Base-by-base conservation (phyloP, 2,329 filamentous ascomycete species). In the Shiraia bambusicola region DNA sequence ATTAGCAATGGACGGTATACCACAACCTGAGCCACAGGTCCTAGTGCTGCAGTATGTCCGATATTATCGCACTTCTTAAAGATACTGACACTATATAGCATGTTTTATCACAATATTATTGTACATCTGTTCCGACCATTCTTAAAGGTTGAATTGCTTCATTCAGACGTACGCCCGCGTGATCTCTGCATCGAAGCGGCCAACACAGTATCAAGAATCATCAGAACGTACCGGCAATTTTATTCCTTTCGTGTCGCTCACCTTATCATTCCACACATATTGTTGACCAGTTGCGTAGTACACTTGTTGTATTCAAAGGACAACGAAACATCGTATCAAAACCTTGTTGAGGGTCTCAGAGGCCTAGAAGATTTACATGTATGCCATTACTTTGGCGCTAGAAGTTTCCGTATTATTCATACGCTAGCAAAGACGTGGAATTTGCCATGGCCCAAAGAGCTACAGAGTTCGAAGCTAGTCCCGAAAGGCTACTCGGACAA, bases 1-100 rank as follows among this genome's bases (percentile, higher is more conserved):
- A 2, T 71, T 89, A 35, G 74, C 78, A 15, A 65, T 88, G 2
- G 50, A 60, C 4, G 45, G 45, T 14, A 46, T 41, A 17, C 39
- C 38, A 13, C 78, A 85, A 45, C 86, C 86, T 37, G 84, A 85
- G 3, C 85, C 86, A 9, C 82, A 87, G 32, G 84, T 88, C 26
- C 69, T 90, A 14, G 84, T 87, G 47, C 78, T 86, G 27, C 86
- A 89, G 86, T 88, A 72, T 74, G 86, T 76, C n/a, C n/a, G n/a
- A n/a, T n/a, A n/a, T n/a, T n/a, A n/a, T n/a, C n/a, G n/a, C n/a
- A n/a, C n/a, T n/a, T n/a, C n/a, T n/a, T n/a, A n/a, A n/a, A n/a
- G 5, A 45, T 34, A 37, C 52, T 55, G 37, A 59, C 38, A 27
- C 10, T 34, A 12, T 2, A 3, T 26, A 67, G 63, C 62, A 84